Evolutionary conservation across 2,329 filamentous ascomycete genomes (phyloP).

Genomic region (Botrytis galanthina): DNA sequence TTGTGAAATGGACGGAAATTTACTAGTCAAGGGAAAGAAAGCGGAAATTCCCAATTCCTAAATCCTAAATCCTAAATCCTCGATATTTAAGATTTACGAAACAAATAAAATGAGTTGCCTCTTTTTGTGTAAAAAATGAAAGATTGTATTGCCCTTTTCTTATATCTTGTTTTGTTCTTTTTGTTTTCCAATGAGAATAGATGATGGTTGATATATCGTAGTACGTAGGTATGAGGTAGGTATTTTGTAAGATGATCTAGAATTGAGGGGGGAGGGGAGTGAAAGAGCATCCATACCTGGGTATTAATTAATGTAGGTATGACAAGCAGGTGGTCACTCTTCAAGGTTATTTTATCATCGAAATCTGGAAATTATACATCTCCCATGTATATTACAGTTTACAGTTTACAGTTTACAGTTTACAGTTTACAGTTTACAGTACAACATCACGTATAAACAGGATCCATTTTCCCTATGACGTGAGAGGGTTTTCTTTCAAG

Average conservation of each 20-base stretch:
- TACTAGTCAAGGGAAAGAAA: background rate
- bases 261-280: background rate
- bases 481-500: too few species aligned
- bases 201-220: background rate
- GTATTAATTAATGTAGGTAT: background rate
- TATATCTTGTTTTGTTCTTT: too few species aligned
- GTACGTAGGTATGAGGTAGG: too few species aligned
- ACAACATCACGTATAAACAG: background rate
- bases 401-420: background rate
- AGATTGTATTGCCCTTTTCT: fast-evolving
- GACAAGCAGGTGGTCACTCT: background rate
- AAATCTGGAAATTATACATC: background rate
- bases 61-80: too few species aligned
- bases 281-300: too few species aligned
- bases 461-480: background rate
- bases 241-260: background rate
- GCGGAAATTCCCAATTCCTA: background rate
- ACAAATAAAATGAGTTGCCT: background rate
- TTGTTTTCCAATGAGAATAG: background rate
- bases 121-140: too few species aligned
- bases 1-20: background rate
- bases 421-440: background rate
- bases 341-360: background rate
- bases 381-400: background rate
- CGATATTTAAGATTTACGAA: background rate